A percentile compares a stretch with the other conserved stretches of the same genome.
phyloP scores from a whole-genome alignment of 352 stramenopile species.

The Globisporangium rhizosaccharum region DNA sequence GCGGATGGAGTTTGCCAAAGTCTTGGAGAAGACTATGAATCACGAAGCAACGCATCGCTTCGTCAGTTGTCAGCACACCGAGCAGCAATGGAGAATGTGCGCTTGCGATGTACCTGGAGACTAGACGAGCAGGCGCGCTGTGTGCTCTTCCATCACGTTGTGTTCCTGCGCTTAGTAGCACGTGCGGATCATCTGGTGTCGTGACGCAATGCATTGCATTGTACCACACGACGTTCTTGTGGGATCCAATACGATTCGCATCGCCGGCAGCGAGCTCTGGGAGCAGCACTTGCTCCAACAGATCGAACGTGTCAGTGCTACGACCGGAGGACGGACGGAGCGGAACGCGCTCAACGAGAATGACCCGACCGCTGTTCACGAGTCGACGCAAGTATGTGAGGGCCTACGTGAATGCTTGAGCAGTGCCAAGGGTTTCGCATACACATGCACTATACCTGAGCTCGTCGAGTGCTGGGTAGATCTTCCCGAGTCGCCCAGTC shows the following conservation, averaged over 20 bases:
- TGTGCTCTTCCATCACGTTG: not conserved
- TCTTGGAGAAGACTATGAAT: slow-evolving; percentile 11
- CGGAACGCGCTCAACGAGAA: slow-evolving; percentile 11
- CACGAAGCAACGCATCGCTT: not conserved
- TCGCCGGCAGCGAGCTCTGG: not conserved
- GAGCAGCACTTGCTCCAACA: slow-evolving; percentile 3
- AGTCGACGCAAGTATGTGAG: not conserved
- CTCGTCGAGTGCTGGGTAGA: slow-evolving; percentile 31
- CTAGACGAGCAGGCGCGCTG: not conserved
- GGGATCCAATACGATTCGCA: not conserved
- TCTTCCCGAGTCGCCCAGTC: slow-evolving; percentile 24
- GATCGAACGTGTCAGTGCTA: not conserved
- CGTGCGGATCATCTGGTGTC: not conserved
- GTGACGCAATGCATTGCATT: slow-evolving; percentile 4
- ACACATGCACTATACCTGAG: slow-evolving; percentile 13
- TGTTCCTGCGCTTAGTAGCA: not conserved
- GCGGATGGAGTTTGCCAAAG: slow-evolving; percentile 33
- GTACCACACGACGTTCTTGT: slow-evolving; percentile 5
- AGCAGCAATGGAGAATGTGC: too few relatives aligned
- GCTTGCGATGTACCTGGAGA: slow-evolving; percentile 3
- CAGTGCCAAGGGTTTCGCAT: too few relatives aligned
- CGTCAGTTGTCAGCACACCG: too few relatives aligned
- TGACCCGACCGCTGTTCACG: slow-evolving; percentile 6
- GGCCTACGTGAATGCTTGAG: too few relatives aligned
- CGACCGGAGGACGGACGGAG: not conserved